Evolutionary conservation across 768 basidiomycete species (phyloP), one percentile per base, ranked within the genome.

Genomic region (Vararia minispora): DNA sequence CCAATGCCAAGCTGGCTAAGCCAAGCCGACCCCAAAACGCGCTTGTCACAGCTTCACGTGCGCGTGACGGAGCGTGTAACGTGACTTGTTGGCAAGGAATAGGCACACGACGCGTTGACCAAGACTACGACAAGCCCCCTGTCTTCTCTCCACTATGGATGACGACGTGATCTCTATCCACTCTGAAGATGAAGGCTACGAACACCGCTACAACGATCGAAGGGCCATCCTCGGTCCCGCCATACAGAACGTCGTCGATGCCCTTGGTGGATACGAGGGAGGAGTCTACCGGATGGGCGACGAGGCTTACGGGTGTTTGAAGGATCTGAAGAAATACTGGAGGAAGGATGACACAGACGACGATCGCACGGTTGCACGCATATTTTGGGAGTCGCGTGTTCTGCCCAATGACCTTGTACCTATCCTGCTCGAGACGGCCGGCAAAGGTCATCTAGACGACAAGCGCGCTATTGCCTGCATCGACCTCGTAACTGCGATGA

Each of bases 331-430:
- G 63, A 86, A 79, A 49, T 71, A 94, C 34, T 98, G 94, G 95
- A 64, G 92, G 36, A 84, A 88, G 58, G 95, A 99, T 58, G 95
- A 98, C 52, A 81, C 80, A 0, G 95, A 99, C 58, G 94, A 98
- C 55, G 91, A 92, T 55, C 76, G 95, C 13, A 97, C 91, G 1
- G 84, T 97, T 1, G 90, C 94, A 3, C 78, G 91, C 29, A 83
- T 97, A 41, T 84, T 97, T 56, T 87, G 80, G 74, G 79, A 86
- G 46, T 76, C 82, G n/a, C 76, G 87, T 13, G 74, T 91, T 20
- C 63, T 97, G 13, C 70, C 76, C 6, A 91, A 88, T 46, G 94
- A 97, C 59, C 66, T 98, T 35, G 61, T 97, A 14, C 83, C 89
- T 13, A 83, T 97, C 39, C 66, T 98, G 10, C 66, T 86, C 34